Percentiles rank a stretch among this genome's conserved stretches.
phyloP scores from a whole-genome alignment of 331 rosid species.

The Quercus lobata region DNA sequence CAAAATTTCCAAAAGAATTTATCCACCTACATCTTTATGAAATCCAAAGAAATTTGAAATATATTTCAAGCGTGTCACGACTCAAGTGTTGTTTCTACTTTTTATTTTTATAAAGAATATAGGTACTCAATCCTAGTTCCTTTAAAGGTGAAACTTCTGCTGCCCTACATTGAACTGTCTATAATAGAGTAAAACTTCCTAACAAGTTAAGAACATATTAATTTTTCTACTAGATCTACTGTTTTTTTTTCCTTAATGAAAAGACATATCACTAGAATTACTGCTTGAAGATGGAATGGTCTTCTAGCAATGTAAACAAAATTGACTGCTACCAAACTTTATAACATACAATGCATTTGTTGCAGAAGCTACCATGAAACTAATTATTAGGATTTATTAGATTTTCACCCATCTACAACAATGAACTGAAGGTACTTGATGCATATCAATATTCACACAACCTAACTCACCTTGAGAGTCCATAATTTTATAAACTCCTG shows the following conservation, averaged over 20 bases:
- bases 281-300: too few relatives aligned
- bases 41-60: neutral
- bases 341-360: neutral
- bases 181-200: neutral
- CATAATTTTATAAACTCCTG: constrained; percentile 66
- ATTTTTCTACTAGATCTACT: too few relatives aligned
- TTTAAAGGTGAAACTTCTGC: neutral
- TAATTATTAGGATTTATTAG: neutral
- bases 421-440: neutral
- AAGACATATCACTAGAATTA: too few relatives aligned
- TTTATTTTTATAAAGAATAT: neutral
- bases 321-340: neutral
- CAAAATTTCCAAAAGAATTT: neutral
- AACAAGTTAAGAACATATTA: neutral
- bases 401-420: neutral
- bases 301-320: neutral
- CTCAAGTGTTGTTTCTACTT: neutral
- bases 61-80: too few relatives aligned
- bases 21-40: neutral
- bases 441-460: constrained; percentile 5
- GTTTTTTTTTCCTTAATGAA: too few relatives aligned
- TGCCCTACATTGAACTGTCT: neutral
- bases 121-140: neutral
- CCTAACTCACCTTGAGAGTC: constrained; percentile 69
- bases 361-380: neutral